A percentile compares a stretch with the other conserved stretches of the same genome.
These are phyloP conservation scores for Leccinum truebloodii DNA, from an alignment of 768 basidiomycete genomes.

Conservation along the genomic window DNA sequence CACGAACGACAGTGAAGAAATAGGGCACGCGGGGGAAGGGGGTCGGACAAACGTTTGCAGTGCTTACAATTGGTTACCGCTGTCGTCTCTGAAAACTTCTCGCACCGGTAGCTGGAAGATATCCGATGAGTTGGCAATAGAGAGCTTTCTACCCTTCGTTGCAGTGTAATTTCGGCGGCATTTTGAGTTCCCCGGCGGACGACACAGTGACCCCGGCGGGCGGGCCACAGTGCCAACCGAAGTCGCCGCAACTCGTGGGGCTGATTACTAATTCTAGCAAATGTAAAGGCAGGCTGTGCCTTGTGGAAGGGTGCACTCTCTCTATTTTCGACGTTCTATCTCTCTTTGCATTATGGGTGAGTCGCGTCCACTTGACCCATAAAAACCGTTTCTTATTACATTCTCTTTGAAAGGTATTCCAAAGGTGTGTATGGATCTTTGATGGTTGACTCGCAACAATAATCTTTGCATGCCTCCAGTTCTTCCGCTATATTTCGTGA, in stretches of 20 bases:
- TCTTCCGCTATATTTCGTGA: constrained; percentile 95
- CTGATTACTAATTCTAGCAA: constrained; percentile 4
- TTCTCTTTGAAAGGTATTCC: constrained; percentile 49
- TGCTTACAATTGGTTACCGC: too few species aligned
- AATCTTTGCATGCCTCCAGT: constrained; percentile 46
- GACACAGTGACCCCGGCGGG: too few species aligned
- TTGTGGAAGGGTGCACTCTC: neutral
- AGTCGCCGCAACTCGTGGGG: too few species aligned
- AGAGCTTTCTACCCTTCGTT: neutral
- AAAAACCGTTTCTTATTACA: constrained; percentile 3
- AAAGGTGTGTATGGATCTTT: constrained; percentile 47
- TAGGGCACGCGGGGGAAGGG: too few species aligned
- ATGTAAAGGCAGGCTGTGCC: constrained; percentile 18
- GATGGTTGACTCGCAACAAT: constrained; percentile 4
- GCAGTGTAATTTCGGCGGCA: neutral
- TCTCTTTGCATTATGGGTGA: constrained; percentile 25
- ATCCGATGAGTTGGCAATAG: too few species aligned
- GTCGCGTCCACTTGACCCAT: neutral
- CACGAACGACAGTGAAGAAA: too few species aligned
- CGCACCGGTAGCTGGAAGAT: too few species aligned
- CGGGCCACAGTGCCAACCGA: too few species aligned
- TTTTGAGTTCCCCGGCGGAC: too few species aligned
- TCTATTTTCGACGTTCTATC: constrained; percentile 9
- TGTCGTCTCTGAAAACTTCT: too few species aligned
- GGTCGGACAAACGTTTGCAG: too few species aligned